Evolutionary conservation across 352 stramenopile species (phyloP).

Genomic region (Albugo laibachii): DNA sequence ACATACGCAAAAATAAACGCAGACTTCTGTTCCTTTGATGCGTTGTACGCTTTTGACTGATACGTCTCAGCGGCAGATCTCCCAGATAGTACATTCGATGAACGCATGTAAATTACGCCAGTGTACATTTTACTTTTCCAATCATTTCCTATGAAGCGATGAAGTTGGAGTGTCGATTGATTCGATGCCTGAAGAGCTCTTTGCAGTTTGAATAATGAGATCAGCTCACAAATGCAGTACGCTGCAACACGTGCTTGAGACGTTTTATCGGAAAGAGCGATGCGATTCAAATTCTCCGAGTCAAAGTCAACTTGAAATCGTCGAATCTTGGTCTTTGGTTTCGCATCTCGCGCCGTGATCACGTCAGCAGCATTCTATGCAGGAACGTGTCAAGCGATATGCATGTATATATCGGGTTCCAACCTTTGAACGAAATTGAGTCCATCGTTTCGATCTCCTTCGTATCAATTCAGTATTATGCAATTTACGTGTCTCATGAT

Average conservation of each 20-base stretch:
- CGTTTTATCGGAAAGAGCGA: background rate
- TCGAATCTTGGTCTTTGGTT: too few species aligned
- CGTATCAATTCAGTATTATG: too few species aligned
- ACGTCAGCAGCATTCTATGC: too few species aligned
- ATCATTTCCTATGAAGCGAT: slow-evolving; percentile 1
- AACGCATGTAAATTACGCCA: slow-evolving; percentile 28
- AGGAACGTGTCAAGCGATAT: too few species aligned
- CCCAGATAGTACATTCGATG: slow-evolving; percentile 9
- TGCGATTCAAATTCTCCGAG: too few species aligned
- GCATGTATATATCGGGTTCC: too few species aligned
- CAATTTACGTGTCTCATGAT: too few species aligned
- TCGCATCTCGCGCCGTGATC: too few species aligned
- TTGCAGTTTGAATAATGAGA: slow-evolving; percentile 48
- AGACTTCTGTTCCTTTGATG: slow-evolving; percentile 18
- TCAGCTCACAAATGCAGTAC: slow-evolving; percentile 52
- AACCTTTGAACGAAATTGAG: too few species aligned
- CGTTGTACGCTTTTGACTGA: background rate
- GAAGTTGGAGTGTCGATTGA: background rate
- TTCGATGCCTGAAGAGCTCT: slow-evolving; percentile 30
- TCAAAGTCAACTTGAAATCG: too few species aligned
- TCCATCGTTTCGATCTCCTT: too few species aligned
- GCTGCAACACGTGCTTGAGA: slow-evolving; percentile 16
- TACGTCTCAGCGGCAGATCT: background rate
- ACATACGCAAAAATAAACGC: slow-evolving; percentile 51
- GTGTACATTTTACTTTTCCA: slow-evolving; percentile 58